Percentiles rank a stretch among this genome's conserved stretches.
Conservation (phyloP, 169 alveolate genomes). For the Plasmodium knowlesi region DNA sequence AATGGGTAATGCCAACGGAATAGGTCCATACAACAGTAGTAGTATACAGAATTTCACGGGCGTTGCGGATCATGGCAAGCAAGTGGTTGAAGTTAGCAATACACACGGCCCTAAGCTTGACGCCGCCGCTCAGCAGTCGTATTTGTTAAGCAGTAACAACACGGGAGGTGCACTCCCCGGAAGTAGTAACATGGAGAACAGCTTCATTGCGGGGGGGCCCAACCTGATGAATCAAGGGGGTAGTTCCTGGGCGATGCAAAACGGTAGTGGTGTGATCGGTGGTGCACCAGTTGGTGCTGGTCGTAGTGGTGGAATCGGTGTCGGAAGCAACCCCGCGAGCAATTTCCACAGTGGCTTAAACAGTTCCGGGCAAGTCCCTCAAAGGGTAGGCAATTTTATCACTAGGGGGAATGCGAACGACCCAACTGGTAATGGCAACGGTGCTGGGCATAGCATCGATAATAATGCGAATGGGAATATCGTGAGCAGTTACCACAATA, state of each 20-base stretch:
- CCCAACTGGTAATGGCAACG: neutral
- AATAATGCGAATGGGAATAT: neutral
- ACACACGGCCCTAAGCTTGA: neutral
- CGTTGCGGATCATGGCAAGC: neutral
- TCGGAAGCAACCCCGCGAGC: neutral
- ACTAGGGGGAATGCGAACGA: neutral
- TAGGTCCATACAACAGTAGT: neutral
- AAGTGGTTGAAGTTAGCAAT: neutral
- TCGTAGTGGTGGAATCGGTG: neutral
- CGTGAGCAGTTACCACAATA: neutral
- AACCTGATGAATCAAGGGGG: neutral
- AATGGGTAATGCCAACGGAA: neutral
- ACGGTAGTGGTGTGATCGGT: neutral
- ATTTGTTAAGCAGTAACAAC: neutral
- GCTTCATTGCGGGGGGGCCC: neutral
- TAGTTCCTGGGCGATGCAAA: neutral
- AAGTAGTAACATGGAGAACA: neutral
- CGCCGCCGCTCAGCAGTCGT: neutral
- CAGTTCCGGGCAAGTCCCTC: neutral
- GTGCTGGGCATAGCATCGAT: neutral
- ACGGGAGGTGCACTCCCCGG: neutral
- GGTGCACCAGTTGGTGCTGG: too few relatives aligned
- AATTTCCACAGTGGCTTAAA: constrained; percentile 17
- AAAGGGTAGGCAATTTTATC: constrained; percentile 9
- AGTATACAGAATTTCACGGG: neutral